Evolutionary conservation across 2,329 filamentous ascomycete species (phyloP).

Genomic region (Stemphylium lycopersici): DNA sequence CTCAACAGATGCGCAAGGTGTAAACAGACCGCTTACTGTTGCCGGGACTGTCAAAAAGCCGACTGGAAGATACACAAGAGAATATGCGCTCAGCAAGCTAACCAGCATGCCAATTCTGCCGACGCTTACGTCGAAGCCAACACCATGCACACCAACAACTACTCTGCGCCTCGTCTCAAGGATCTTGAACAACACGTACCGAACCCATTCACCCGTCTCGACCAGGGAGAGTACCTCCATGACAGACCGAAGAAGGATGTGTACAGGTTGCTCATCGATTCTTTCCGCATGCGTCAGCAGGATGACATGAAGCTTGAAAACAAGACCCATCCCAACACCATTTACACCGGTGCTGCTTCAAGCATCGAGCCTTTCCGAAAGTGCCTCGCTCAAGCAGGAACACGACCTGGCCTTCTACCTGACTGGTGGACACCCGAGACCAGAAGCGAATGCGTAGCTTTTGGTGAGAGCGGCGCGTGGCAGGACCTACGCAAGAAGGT

Average conservation of each 20-base stretch:
- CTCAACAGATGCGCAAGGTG: conserved; percentile 40
- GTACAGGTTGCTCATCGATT: conserved; percentile 41
- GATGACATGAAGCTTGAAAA: conserved; percentile 26
- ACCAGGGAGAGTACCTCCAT: conserved; percentile 32
- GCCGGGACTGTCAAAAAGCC: conserved; percentile 41
- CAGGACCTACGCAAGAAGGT: conserved; percentile 20
- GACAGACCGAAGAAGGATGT: conserved; percentile 31
- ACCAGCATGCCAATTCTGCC: not conserved
- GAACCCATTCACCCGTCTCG: not conserved
- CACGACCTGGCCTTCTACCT: conserved; percentile 21
- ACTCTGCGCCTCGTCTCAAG: conserved; percentile 10
- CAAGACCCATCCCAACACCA: conserved; percentile 17
- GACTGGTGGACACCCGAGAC: conserved; percentile 32
- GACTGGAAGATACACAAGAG: conserved; percentile 48
- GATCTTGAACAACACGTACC: too few species aligned
- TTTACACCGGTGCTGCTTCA: conserved; percentile 23
- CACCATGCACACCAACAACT: conserved; percentile 8
- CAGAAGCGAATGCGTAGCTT: conserved; percentile 24
- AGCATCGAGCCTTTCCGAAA: conserved; percentile 26
- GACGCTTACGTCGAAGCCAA: conserved; percentile 1
- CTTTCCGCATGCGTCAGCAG: conserved; percentile 33
- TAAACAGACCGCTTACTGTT: conserved; percentile 40
- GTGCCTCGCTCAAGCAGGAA: conserved; percentile 22
- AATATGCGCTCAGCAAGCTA: conserved; percentile 20
- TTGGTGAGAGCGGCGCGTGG: conserved; percentile 23